These are phyloP conservation scores for Stephanodiscus triporus DNA, from an alignment of 108 stramenopile genomes.

Conservation along the genomic window DNA sequence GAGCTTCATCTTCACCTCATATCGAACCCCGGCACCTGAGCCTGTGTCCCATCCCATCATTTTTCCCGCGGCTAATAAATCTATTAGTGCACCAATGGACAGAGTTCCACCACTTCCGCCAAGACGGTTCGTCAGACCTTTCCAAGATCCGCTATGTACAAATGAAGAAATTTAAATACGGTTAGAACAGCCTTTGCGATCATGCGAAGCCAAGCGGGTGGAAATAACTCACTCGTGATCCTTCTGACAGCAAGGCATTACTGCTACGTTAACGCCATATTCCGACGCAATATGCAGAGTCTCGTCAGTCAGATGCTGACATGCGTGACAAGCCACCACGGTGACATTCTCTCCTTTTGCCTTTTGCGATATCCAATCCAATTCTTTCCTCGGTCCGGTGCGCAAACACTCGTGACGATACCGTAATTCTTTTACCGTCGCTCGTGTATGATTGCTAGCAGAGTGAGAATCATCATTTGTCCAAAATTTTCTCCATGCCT, in stretches of 20 bases:
- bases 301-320: slow-evolving; percentile 82
- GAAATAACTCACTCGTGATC: slow-evolving; percentile 43
- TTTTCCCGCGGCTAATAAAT: slow-evolving; percentile 70
- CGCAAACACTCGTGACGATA: slow-evolving; percentile 79
- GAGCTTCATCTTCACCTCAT: slow-evolving; percentile 71
- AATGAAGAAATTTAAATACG: not conserved
- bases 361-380: slow-evolving; percentile 39
- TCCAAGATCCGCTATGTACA: slow-evolving; percentile 36
- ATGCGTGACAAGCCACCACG: slow-evolving; percentile 84
- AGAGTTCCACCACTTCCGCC: slow-evolving; percentile 26
- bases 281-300: slow-evolving; percentile 62
- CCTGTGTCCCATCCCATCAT: slow-evolving; percentile 57
- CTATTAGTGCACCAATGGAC: slow-evolving; percentile 61
- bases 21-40: slow-evolving; percentile 37
- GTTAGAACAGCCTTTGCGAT: not conserved
- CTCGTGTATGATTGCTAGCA: not conserved
- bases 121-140: slow-evolving; percentile 32
- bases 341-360: slow-evolving; percentile 46
- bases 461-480: not conserved
- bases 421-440: slow-evolving; percentile 38
- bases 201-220: not conserved
- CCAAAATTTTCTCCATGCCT: slow-evolving; percentile 61
- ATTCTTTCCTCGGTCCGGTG: slow-evolving; percentile 68
- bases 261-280: slow-evolving; percentile 70
- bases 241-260: slow-evolving; percentile 85